Evolutionary conservation across 768 basidiomycete species (phyloP).

Genomic region (Pleurotus citrinopileatus): DNA sequence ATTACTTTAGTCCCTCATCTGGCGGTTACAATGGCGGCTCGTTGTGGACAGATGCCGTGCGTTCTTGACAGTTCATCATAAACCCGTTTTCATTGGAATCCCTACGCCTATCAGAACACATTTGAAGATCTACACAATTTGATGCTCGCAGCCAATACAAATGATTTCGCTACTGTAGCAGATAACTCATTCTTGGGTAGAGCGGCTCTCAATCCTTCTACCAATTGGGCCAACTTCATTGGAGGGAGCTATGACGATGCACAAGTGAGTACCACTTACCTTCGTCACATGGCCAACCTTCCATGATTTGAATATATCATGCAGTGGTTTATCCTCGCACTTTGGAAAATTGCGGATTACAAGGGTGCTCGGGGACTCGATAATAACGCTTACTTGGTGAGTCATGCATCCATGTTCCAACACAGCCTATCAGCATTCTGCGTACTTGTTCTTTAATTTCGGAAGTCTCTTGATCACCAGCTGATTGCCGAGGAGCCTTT

Average conservation of each 20-base stretch:
- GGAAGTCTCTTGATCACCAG: neutral
- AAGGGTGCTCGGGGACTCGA: conserved; percentile 36
- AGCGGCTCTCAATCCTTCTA: conserved; percentile 34
- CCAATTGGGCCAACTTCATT: conserved; percentile 42
- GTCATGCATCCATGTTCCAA: conserved; percentile 7
- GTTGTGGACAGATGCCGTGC: conserved; percentile 55
- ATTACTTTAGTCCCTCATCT: conserved; percentile 37
- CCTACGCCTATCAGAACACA: conserved; percentile 37
- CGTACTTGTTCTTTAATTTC: neutral
- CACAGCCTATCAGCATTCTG: neutral
- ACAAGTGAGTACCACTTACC: conserved; percentile 23
- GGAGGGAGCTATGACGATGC: conserved; percentile 53
- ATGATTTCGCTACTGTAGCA: conserved; percentile 38
- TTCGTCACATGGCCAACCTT: neutral
- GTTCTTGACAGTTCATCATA: neutral
- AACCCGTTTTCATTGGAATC: neutral
- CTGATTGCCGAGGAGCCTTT: conserved; percentile 2
- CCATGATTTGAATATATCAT: neutral
- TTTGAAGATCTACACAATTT: conserved; percentile 57
- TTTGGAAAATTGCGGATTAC: conserved; percentile 60
- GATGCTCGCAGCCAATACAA: conserved; percentile 46
- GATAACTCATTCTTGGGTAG: conserved; percentile 44
- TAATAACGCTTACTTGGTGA: conserved; percentile 25
- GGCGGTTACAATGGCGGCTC: conserved; percentile 49
- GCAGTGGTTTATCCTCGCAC: conserved; percentile 54